Conservation (phyloP, 2,329 filamentous ascomycete genomes). For the Nakataea oryzae region DNA sequence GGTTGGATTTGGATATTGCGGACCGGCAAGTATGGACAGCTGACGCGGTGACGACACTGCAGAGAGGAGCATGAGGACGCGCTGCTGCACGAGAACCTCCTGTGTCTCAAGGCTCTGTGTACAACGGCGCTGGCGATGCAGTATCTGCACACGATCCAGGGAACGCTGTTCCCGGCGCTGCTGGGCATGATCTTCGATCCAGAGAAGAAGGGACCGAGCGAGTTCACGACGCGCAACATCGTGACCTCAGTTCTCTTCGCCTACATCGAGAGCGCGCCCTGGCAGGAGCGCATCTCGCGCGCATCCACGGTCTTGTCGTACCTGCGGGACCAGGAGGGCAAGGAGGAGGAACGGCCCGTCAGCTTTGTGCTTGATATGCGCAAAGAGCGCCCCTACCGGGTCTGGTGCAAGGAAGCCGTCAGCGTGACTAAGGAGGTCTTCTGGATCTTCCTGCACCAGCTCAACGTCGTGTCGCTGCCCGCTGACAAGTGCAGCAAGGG, state of each 20-base stretch:
- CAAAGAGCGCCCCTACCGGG: constrained; percentile 74
- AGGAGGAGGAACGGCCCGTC: constrained; percentile 65
- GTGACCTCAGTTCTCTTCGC: constrained; percentile 84
- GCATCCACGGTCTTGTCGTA: constrained; percentile 68
- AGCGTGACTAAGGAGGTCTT: constrained; percentile 97
- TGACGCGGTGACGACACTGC: constrained; percentile 1
- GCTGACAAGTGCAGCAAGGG: constrained; percentile 24
- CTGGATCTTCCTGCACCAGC: constrained; percentile 95
- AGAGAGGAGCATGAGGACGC: constrained; percentile 95
- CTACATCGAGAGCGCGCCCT: constrained; percentile 62
- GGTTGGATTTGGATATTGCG: constrained; percentile 3
- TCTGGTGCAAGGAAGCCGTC: constrained; percentile 88
- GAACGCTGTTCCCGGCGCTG: constrained; percentile 74
- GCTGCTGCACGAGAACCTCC: constrained; percentile 79
- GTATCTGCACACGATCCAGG: constrained; percentile 70
- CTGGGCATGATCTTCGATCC: constrained; percentile 88
- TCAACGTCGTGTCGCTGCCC: constrained; percentile 72
- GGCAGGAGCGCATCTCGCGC: constrained; percentile 53
- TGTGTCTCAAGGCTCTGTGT: constrained; percentile 89
- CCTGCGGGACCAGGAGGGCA: constrained; percentile 67
- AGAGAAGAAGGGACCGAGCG: constrained; percentile 95
- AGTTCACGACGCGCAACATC: constrained; percentile 87
- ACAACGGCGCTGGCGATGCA: constrained; percentile 81
- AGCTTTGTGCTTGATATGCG: constrained; percentile 87
- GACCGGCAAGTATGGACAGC: not conserved